A percentile compares a stretch with the other conserved stretches of the same genome.
Conservation (phyloP, 331 rosid genomes). For the Stylosanthes scabra region DNA sequence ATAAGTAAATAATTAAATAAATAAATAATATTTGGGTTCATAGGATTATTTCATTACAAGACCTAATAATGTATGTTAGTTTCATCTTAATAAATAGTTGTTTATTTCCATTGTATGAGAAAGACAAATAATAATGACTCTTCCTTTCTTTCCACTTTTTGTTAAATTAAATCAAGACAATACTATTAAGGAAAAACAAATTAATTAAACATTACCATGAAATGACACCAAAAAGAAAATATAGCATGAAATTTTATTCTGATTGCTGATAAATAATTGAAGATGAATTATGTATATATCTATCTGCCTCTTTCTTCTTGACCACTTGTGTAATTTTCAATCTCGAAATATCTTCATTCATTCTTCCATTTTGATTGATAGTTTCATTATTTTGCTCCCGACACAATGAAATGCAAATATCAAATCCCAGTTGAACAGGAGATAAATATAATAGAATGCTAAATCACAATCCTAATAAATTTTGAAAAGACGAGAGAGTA, state of each 20-base stretch:
- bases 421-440: not conserved
- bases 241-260: too few species aligned
- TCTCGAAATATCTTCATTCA: conserved; percentile 2
- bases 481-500: conserved; percentile 17
- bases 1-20: too few species aligned
- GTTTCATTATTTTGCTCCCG: not conserved
- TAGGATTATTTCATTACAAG: conserved; percentile 32
- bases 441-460: not conserved
- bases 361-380: not conserved
- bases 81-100: too few species aligned
- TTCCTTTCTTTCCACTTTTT: not conserved
- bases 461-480: not conserved
- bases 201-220: not conserved
- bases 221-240: too few species aligned
- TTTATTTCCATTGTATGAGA: too few species aligned
- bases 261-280: not conserved
- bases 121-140: not conserved
- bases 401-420: not conserved
- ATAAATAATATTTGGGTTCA: not conserved
- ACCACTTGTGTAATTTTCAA: not conserved
- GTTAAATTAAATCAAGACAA: too few species aligned
- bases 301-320: not conserved
- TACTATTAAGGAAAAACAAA: not conserved
- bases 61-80: too few species aligned
- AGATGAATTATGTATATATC: not conserved